Conservation (phyloP, 139 green algal species). For the Chlorella sp. region DNA sequence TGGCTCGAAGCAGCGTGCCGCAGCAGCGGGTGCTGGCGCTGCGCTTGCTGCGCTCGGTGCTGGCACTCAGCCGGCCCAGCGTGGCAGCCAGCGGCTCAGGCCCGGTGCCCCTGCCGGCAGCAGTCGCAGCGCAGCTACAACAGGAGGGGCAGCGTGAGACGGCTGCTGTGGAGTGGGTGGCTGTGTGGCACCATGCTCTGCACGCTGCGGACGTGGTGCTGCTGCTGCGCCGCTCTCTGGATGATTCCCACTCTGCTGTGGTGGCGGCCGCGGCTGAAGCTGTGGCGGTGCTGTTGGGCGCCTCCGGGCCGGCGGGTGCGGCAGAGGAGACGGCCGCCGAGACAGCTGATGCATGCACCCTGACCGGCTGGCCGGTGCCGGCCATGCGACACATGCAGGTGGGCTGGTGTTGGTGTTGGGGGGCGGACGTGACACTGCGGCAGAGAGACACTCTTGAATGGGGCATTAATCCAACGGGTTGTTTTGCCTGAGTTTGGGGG, state of each 20-base stretch:
- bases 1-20: constrained; percentile 59
- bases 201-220: constrained; percentile 49
- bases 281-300: constrained; percentile 51
- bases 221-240: constrained; percentile 67
- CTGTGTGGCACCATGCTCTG: constrained; percentile 67
- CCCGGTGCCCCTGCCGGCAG: neutral
- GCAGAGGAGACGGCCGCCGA: constrained; percentile 51
- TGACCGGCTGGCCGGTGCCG: constrained; percentile 39
- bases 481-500: too few relatives aligned
- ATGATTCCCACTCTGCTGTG: constrained; percentile 58
- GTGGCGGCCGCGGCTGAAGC: constrained; percentile 57
- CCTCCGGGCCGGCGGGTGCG: neutral
- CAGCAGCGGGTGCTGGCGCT: constrained; percentile 65
- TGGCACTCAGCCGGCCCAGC: constrained; percentile 41
- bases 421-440: too few relatives aligned
- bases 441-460: too few relatives aligned
- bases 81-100: neutral
- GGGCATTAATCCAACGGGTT: too few relatives aligned
- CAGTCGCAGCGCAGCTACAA: constrained; percentile 4
- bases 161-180: neutral
- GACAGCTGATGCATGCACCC: constrained; percentile 35
- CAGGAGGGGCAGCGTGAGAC: neutral
- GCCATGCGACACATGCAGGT: constrained; percentile 29
- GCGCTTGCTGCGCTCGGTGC: constrained; percentile 58
- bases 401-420: neutral